phyloP scores from a whole-genome alignment of 768 basidiomycete genomes.

The Kwoniella sp. region DNA sequence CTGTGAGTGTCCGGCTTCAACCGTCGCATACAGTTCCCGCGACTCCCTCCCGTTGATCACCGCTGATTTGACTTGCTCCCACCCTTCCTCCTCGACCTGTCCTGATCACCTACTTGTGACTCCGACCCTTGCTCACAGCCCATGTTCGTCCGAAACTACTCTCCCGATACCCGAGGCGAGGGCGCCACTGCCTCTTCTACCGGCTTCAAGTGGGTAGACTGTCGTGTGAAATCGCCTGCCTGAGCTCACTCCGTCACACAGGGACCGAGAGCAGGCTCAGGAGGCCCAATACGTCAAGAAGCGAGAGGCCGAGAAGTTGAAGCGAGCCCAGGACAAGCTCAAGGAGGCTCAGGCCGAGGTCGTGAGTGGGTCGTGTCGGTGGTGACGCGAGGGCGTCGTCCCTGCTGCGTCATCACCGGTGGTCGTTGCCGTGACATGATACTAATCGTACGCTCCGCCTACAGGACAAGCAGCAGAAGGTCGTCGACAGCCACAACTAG shows the following conservation, averaged over 20 bases:
- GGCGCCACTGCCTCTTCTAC: conserved; percentile 42
- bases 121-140: not conserved
- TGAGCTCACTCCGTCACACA: not conserved
- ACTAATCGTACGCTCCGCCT: not conserved
- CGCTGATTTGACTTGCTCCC: not conserved
- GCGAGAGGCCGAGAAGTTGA: conserved; percentile 35
- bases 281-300: conserved; percentile 43
- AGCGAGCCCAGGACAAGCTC: conserved; percentile 34
- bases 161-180: conserved; percentile 30
- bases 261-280: conserved; percentile 42
- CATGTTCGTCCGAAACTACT: conserved; percentile 35
- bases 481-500: conserved; percentile 17
- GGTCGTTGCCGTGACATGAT: too few relatives aligned
- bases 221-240: too few relatives aligned
- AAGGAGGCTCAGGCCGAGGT: conserved; percentile 35
- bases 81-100: not conserved
- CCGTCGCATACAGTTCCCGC: too few relatives aligned
- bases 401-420: too few relatives aligned
- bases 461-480: conserved; percentile 35
- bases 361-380: conserved; percentile 25
- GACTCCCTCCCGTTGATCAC: too few relatives aligned
- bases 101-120: not conserved
- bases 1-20: conserved; percentile 35
- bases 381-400: too few relatives aligned
- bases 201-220: conserved; percentile 37